Conservation (phyloP, 495 filamentous ascomycete genomes). For the Penicillium argentinense region DNA sequence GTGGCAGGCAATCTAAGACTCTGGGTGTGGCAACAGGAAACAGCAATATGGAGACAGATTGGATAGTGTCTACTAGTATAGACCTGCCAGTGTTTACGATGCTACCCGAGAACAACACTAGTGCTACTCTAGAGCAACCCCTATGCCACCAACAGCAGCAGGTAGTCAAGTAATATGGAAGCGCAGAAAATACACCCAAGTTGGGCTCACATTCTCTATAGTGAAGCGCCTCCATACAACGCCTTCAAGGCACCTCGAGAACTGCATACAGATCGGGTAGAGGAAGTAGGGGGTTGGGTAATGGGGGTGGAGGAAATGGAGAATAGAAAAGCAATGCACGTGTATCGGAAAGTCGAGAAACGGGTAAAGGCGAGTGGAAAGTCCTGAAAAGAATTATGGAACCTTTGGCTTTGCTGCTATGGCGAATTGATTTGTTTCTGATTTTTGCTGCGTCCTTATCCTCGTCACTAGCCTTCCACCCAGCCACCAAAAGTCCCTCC, state of each 20-base stretch:
- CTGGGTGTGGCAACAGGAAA: too few relatives aligned
- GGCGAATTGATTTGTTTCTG: slow-evolving; percentile 24
- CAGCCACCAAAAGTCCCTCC: slow-evolving; percentile 19
- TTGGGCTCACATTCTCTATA: slow-evolving; percentile 33
- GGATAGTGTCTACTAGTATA: too few relatives aligned
- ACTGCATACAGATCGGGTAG: slow-evolving; percentile 17
- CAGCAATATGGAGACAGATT: too few relatives aligned
- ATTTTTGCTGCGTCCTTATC: slow-evolving; percentile 10
- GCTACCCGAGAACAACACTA: too few relatives aligned
- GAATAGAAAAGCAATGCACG: slow-evolving; percentile 9
- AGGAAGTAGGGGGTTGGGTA: neutral
- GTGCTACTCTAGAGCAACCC: too few relatives aligned
- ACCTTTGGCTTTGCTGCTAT: slow-evolving; percentile 28
- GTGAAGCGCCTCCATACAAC: slow-evolving; percentile 23
- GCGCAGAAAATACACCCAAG: slow-evolving; percentile 11
- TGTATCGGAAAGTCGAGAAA: too few relatives aligned
- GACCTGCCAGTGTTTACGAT: too few relatives aligned
- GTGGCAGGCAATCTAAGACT: too few relatives aligned
- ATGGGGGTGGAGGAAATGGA: slow-evolving; percentile 1
- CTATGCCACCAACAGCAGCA: too few relatives aligned
- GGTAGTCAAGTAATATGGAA: neutral
- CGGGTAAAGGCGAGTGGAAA: slow-evolving; percentile 15
- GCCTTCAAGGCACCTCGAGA: slow-evolving; percentile 20
- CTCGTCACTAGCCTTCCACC: slow-evolving; percentile 14
- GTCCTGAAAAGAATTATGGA: slow-evolving; percentile 21